A percentile compares a stretch with the other conserved stretches of the same genome.
These are phyloP conservation scores for Leucosporidium scottii DNA, from an alignment of 768 basidiomycete species.

Conservation along the genomic window DNA sequence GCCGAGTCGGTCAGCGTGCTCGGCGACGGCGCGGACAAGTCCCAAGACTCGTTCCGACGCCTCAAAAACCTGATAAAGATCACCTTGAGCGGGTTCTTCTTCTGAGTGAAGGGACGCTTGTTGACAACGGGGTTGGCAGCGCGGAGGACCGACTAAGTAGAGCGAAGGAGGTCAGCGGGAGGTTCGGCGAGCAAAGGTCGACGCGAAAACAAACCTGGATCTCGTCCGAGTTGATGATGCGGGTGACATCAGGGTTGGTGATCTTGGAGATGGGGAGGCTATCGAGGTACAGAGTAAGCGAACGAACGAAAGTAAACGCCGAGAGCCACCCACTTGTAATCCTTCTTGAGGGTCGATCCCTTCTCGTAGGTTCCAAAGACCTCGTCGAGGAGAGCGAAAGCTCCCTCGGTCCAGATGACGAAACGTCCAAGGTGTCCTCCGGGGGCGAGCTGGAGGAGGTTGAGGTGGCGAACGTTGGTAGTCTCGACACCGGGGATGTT, in stretches of 20 bases:
- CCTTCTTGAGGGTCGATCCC: constrained; percentile 76
- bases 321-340: constrained; percentile 59
- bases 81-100: constrained; percentile 82
- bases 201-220: constrained; percentile 54
- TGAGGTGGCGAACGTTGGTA: constrained; percentile 85
- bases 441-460: constrained; percentile 97
- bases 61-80: too few relatives aligned
- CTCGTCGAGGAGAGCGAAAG: constrained; percentile 85
- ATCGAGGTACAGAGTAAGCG: constrained; percentile 13
- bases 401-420: constrained; percentile 97
- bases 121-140: constrained; percentile 73
- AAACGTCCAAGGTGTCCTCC: constrained; percentile 99
- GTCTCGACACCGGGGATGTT: constrained; percentile 98
- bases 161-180: constrained; percentile 54
- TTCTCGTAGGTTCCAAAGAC: constrained; percentile 93
- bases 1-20: too few relatives aligned
- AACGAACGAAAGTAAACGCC: not conserved
- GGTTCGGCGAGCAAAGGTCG: constrained; percentile 78
- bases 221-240: constrained; percentile 95
- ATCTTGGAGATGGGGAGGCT: constrained; percentile 95
- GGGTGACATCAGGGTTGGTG: constrained; percentile 90
- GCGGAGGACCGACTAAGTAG: constrained; percentile 64
- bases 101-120: constrained; percentile 96
- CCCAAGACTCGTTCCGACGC: too few relatives aligned
- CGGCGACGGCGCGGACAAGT: too few relatives aligned